phyloP scores from a whole-genome alignment of 495 filamentous ascomycete genomes.

The Xeromyces bisporus region DNA sequence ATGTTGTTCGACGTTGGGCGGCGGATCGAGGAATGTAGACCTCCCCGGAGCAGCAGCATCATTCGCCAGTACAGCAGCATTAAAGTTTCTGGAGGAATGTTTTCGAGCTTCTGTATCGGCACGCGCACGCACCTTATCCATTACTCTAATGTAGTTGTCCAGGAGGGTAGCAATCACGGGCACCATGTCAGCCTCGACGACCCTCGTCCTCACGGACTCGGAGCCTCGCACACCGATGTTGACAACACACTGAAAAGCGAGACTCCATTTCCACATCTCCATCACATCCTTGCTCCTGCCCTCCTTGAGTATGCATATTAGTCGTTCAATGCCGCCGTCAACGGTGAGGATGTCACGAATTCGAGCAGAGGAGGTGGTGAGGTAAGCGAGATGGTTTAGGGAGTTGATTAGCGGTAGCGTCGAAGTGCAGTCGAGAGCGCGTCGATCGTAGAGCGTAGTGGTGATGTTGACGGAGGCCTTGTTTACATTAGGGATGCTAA shows the following conservation, averaged over 20 bases:
- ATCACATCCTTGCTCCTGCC: slow-evolving; percentile 93
- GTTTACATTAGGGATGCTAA: slow-evolving; percentile 98
- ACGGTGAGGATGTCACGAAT: slow-evolving; percentile 96
- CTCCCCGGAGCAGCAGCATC: slow-evolving; percentile 13
- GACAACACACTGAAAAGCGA: slow-evolving; percentile 95
- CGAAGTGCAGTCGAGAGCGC: slow-evolving; percentile 94
- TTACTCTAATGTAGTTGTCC: slow-evolving; percentile 92
- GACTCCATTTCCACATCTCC: slow-evolving; percentile 99
- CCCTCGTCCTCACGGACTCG: slow-evolving; percentile 78
- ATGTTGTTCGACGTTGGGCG: slow-evolving; percentile 26
- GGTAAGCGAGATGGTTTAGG: slow-evolving; percentile 91
- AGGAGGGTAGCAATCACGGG: slow-evolving; percentile 98
- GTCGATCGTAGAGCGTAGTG: slow-evolving; percentile 90
- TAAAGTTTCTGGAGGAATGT: slow-evolving; percentile 26
- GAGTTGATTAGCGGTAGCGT: slow-evolving; percentile 96
- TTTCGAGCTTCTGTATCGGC: slow-evolving; percentile 52
- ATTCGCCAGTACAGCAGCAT: slow-evolving; percentile 8
- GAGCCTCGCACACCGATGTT: slow-evolving; percentile 96
- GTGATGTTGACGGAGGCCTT: slow-evolving; percentile 99
- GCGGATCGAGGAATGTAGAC: slow-evolving; percentile 23
- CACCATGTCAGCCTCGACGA: slow-evolving; percentile 97
- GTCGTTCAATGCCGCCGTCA: slow-evolving; percentile 89
- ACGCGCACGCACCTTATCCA: slow-evolving; percentile 77
- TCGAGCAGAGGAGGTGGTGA: slow-evolving; percentile 94
- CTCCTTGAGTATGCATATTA: slow-evolving; percentile 95